Evolutionary conservation across 768 basidiomycete species (phyloP), one percentile per base, ranked within the genome.

Genomic region (Phylloporus arenicola): DNA sequence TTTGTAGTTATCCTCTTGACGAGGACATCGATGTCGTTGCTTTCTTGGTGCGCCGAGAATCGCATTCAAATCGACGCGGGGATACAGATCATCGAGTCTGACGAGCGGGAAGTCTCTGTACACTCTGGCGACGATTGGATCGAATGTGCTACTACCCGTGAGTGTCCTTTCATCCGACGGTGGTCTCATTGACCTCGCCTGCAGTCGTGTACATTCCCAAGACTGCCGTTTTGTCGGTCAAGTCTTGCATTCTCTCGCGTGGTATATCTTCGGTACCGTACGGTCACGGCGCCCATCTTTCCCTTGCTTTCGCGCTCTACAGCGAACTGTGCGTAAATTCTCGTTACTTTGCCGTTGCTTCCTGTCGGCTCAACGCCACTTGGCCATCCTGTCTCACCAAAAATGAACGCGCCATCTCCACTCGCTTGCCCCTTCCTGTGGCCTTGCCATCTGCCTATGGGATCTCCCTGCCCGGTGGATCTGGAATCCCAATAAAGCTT

Each of bases 161-260:
- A 62, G 67, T 43, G 14, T 1, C 6, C 27, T 2, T 29, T 6
- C 27, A 29, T 29, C 27, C 6, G 52, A 34, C 31, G 40, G 10
- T 30, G 4, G 4, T 10, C 4, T 16, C 30, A n/a, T 47, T 56
- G 10, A 57, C 43, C 45, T 45, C 41, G 56, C 46, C 43, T 44
- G 17, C 48, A 88, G 86, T 88, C 44, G 83, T 80, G 8, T 72
- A 72, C 31, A 86, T 88, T 58, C 81, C 84, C 31, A 85, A 81
- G 65, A 53, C 69, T 48, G 72, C 77, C 40, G 75, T 88, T 17
- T 71, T 89, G 17, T 88, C 86, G 29, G 76, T 74, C 40, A 74
- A 73, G 56, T 77, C 78, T 1, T 83, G 79, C 64, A 70, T 74
- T 37, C 61, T 82, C 41, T 71, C 75, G 30, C 63, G 63, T 20